A percentile compares a stretch with the other conserved stretches of the same genome.
phyloP scores from a whole-genome alignment of 1,284 basidiomycete species.

The Caloboletus inedulis region DNA sequence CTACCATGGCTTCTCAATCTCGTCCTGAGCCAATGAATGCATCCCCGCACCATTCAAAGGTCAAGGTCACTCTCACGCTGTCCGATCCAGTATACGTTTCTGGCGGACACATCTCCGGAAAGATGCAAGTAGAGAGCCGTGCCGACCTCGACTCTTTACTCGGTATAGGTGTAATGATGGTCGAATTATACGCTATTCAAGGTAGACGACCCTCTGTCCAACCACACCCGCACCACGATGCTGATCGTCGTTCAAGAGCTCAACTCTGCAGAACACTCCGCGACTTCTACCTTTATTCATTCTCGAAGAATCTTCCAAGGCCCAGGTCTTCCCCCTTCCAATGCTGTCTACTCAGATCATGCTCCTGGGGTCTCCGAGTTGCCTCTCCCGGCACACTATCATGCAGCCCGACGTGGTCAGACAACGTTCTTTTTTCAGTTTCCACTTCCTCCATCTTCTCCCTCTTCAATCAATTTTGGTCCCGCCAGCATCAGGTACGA shows the following conservation, averaged over 20 bases:
- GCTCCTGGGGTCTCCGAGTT: slow-evolving; percentile 52
- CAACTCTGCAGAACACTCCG: slow-evolving; percentile 71
- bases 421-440: slow-evolving; percentile 75
- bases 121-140: slow-evolving; percentile 72
- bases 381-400: slow-evolving; percentile 57
- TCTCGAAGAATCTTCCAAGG: slow-evolving; percentile 70
- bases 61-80: slow-evolving; percentile 60
- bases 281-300: slow-evolving; percentile 70
- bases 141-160: slow-evolving; percentile 59
- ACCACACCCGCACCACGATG: background rate
- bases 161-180: slow-evolving; percentile 68
- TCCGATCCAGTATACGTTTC: slow-evolving; percentile 59
- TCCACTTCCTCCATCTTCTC: slow-evolving; percentile 59
- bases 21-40: slow-evolving; percentile 74
- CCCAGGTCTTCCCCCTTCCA: slow-evolving; percentile 73
- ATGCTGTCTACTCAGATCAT: slow-evolving; percentile 58
- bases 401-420: slow-evolving; percentile 63
- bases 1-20: slow-evolving; percentile 31
- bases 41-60: slow-evolving; percentile 67
- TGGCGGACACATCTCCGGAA: slow-evolving; percentile 61
- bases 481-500: slow-evolving; percentile 66
- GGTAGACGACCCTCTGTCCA: slow-evolving; percentile 38
- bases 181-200: slow-evolving; percentile 71
- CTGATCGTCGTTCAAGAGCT: slow-evolving; percentile 47
- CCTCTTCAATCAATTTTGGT: slow-evolving; percentile 67